Base-by-base conservation (phyloP, 768 basidiomycete genomes). In the Pleurotus tuoliensis region DNA sequence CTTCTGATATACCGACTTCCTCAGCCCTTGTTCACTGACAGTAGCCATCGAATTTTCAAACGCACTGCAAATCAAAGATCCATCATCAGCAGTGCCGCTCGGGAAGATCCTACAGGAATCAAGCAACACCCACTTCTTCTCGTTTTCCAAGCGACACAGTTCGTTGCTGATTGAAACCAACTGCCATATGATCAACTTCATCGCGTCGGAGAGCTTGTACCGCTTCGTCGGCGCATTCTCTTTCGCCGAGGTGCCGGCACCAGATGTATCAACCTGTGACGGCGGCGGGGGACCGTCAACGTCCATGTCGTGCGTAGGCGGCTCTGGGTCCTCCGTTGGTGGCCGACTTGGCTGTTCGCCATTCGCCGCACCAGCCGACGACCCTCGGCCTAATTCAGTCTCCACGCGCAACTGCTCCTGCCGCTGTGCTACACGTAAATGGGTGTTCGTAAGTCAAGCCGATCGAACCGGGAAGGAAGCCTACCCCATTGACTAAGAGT, bases 1-100 rank as follows among this genome's bases (percentile, higher is more conserved):
- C 84, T 86, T 89, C 67, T 92, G 86, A 71, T 94, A 95, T 6
- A 94, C 69, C 5, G 76, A 73, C 75, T 94, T 95, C 51, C 92
- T 76, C 61, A 86, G 70, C 1, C 88, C 89, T 69, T 94, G 92
- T 62, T 91, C 88, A 62, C 89, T 91, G 5, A 93, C 84, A 65
- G 83, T 81, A 40, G 86, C 76, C 43, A 84, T 83, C 18, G 80
- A 82, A 2, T 83, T 84, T 62, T 93, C 92, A 24, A 91, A 71
- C 69, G 83, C 61, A 56, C 71, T 75, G 40, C 46, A 51, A 57
- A 27, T 51, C 5, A 11, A 37, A 16, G 37, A 48, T 53, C 52
- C 55, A 51, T 25, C 16, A 44, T 41, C 30, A 59, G 53, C 41
- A 25, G 30, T 49, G 30, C 30, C 49, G 8, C 16, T 22, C 39